phyloP scores from a whole-genome alignment of 2,329 filamentous ascomycete species.

The Paecilomyces formosus region DNA sequence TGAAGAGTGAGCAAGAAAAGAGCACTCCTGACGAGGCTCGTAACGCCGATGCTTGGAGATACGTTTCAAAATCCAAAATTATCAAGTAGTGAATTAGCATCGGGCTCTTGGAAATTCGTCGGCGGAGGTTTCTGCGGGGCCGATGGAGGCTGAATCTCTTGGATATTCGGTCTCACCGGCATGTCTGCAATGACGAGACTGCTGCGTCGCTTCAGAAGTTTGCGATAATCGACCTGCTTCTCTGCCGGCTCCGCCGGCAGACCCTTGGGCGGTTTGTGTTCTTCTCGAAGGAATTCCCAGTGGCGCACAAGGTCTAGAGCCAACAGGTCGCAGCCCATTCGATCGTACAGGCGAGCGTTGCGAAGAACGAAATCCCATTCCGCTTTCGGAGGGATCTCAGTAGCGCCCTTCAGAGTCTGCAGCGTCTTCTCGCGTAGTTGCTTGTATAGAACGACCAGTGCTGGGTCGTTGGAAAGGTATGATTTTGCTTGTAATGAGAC shows the following conservation, averaged over 20 bases:
- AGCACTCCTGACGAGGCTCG: neutral
- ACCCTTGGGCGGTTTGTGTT: slow-evolving; percentile 31
- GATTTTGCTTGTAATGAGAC: slow-evolving; percentile 59
- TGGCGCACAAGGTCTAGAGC: slow-evolving; percentile 65
- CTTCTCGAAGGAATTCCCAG: slow-evolving; percentile 42
- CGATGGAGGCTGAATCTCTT: slow-evolving; percentile 30
- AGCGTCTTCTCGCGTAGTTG: slow-evolving; percentile 75
- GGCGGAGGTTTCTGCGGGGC: slow-evolving; percentile 45
- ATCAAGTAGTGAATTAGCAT: slow-evolving; percentile 78
- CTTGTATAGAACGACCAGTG: slow-evolving; percentile 77
- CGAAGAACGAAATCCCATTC: slow-evolving; percentile 89
- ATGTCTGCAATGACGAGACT: slow-evolving; percentile 73
- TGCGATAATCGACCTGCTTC: slow-evolving; percentile 52
- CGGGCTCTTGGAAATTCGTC: slow-evolving; percentile 86
- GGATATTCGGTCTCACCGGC: slow-evolving; percentile 34
- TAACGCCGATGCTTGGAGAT: neutral
- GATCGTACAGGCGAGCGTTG: slow-evolving; percentile 74
- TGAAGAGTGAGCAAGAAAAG: neutral
- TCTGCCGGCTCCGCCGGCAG: slow-evolving; percentile 17
- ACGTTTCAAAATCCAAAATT: slow-evolving; percentile 73
- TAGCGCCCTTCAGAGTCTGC: slow-evolving; percentile 78
- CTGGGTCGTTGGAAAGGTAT: slow-evolving; percentile 85
- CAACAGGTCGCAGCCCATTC: slow-evolving; percentile 88
- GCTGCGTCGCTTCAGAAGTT: slow-evolving; percentile 62
- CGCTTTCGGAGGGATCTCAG: slow-evolving; percentile 66